These are phyloP conservation scores for Podospora pseudopauciseta DNA, from an alignment of 495 filamentous ascomycete species.

Conservation along the genomic window DNA sequence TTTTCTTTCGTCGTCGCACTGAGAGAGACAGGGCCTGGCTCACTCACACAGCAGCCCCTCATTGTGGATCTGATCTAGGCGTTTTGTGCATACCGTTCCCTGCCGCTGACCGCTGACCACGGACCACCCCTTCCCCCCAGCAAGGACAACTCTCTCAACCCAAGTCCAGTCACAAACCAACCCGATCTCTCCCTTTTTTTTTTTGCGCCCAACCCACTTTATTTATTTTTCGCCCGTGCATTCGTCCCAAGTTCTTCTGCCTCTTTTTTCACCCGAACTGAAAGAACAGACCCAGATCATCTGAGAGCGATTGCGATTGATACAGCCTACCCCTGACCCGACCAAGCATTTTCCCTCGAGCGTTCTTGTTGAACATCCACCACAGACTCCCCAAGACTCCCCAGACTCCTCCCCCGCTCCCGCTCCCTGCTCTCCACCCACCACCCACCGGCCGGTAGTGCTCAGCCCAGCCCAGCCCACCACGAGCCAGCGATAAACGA, in stretches of 20 bases:
- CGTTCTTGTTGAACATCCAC: not conserved
- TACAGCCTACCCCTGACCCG: not conserved
- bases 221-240: constrained; percentile 9
- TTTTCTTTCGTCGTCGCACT: constrained; percentile 17
- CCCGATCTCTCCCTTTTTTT: constrained; percentile 11
- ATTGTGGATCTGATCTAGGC: constrained; percentile 25
- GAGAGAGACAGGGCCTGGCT: not conserved
- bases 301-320: not conserved
- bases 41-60: constrained; percentile 11
- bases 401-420: not conserved
- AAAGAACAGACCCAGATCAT: not conserved
- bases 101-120: constrained; percentile 25
- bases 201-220: constrained; percentile 26
- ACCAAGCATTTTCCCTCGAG: not conserved
- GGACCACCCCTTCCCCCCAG: not conserved
- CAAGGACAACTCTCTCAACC: not conserved
- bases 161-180: not conserved
- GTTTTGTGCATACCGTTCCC: constrained; percentile 19
- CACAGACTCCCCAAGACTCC: not conserved
- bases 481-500: not conserved
- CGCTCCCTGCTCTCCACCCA: not conserved
- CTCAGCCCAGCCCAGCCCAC: not conserved
- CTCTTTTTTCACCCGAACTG: not conserved
- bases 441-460: not conserved
- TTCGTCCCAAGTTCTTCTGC: not conserved